phyloP scores from a whole-genome alignment of 2,329 filamentous ascomycete genomes.

The Spiromastix sp. region DNA sequence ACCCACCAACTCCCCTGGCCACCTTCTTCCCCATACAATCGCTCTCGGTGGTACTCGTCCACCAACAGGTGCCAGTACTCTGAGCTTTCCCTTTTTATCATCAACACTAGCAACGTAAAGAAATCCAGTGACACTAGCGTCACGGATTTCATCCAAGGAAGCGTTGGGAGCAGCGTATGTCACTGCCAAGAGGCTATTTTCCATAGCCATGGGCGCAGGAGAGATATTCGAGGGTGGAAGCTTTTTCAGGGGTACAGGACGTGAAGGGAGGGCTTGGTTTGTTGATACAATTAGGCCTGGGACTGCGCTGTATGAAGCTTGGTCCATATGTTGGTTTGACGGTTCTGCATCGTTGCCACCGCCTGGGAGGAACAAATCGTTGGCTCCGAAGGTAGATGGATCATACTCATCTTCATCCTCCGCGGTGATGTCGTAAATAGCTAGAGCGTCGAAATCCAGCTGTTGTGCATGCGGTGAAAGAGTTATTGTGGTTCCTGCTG shows the following conservation, averaged over 20 bases:
- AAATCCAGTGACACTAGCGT: slow-evolving; percentile 81
- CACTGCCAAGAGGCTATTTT: slow-evolving; percentile 75
- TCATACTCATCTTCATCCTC: slow-evolving; percentile 40
- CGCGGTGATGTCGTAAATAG: slow-evolving; percentile 60
- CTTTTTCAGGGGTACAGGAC: slow-evolving; percentile 41
- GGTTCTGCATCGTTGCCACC: slow-evolving; percentile 15
- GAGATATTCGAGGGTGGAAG: slow-evolving; percentile 41
- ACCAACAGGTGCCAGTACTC: slow-evolving; percentile 72
- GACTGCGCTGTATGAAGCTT: slow-evolving; percentile 13
- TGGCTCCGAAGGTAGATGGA: slow-evolving; percentile 21
- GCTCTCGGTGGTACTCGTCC: slow-evolving; percentile 70
- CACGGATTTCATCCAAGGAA: slow-evolving; percentile 59
- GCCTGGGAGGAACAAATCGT: slow-evolving; percentile 27
- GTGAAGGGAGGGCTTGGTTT: slow-evolving; percentile 19
- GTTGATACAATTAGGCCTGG: slow-evolving; percentile 10
- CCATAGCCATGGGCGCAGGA: slow-evolving; percentile 49
- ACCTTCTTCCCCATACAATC: slow-evolving; percentile 65
- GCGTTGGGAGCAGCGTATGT: slow-evolving; percentile 67
- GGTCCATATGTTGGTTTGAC: slow-evolving; percentile 10
- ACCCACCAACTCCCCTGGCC: slow-evolving; percentile 77
- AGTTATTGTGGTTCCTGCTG: slow-evolving; percentile 48
- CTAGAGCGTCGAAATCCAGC: slow-evolving; percentile 63
- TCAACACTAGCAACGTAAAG: slow-evolving; percentile 90
- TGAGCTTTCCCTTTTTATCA: slow-evolving; percentile 67
- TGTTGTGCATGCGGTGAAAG: slow-evolving; percentile 82